Conservation (phyloP, 1,284 basidiomycete genomes). For the Earliella scabrosa region DNA sequence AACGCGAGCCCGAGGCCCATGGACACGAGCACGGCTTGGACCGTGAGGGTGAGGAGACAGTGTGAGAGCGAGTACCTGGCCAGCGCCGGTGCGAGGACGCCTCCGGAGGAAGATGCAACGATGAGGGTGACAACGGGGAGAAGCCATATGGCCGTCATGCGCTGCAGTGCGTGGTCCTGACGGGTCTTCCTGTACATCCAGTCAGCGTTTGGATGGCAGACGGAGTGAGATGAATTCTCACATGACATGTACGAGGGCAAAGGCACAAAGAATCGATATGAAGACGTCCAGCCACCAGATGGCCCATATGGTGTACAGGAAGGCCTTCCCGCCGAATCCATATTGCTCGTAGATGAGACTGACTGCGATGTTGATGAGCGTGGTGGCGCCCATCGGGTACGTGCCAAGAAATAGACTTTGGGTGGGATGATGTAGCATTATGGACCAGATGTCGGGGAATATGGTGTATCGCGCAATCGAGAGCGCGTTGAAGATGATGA, state of each 20-base stretch:
- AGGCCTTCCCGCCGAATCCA: conserved; percentile 47
- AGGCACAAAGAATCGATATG: conserved; percentile 51
- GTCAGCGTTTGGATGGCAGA: conserved; percentile 2
- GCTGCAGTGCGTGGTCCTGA: conserved; percentile 53
- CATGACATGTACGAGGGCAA: conserved; percentile 62
- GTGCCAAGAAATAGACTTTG: conserved; percentile 66
- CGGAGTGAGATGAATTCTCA: conserved; percentile 28
- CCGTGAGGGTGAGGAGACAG: conserved; percentile 52
- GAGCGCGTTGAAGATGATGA: conserved; percentile 47
- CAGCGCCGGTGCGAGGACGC: conserved; percentile 51
- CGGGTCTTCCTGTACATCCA: conserved; percentile 47
- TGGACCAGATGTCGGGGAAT: conserved; percentile 46
- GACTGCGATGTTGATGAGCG: conserved; percentile 44
- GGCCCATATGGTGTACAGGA: conserved; percentile 56
- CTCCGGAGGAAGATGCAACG: conserved; percentile 63
- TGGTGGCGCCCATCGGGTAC: conserved; percentile 63
- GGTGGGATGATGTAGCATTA: conserved; percentile 50
- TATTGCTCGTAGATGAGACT: conserved; percentile 33
- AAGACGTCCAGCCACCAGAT: conserved; percentile 66
- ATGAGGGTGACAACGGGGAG: conserved; percentile 67
- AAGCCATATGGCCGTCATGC: conserved; percentile 58
- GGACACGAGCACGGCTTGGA: conserved; percentile 52
- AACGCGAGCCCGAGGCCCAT: conserved; percentile 55
- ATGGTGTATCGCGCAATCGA: conserved; percentile 50
- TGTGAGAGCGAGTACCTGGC: conserved; percentile 39